Conservation (phyloP, 1,284 basidiomycete species). For the Moesziomyces sp. region DNA sequence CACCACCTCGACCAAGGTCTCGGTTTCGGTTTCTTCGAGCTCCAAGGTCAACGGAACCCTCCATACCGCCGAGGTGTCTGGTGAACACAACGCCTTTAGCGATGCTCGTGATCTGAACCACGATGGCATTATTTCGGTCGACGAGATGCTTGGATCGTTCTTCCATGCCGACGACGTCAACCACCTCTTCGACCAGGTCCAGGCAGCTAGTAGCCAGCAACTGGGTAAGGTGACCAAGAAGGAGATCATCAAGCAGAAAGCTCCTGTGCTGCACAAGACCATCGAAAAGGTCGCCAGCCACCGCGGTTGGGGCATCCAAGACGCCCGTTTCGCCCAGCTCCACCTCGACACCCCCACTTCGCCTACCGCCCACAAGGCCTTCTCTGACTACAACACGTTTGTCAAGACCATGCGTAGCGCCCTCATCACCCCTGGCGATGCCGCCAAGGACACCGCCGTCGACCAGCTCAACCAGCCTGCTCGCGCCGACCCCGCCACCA, state of each 20-base stretch:
- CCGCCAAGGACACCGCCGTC: slow-evolving; percentile 2
- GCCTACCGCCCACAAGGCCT: slow-evolving; percentile 7
- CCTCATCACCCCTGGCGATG: slow-evolving; percentile 22
- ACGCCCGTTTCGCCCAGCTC: slow-evolving; percentile 19
- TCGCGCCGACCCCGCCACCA: slow-evolving; percentile 9
- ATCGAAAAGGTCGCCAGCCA: slow-evolving; percentile 33
- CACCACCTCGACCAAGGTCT: slow-evolving; percentile 1
- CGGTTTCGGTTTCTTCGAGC: background rate
- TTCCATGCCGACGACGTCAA: slow-evolving; percentile 34
- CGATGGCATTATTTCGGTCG: slow-evolving; percentile 19
- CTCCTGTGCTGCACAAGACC: slow-evolving; percentile 34
- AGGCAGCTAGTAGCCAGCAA: background rate
- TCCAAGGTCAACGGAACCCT: background rate
- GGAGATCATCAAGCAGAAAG: slow-evolving; percentile 28
- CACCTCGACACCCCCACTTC: slow-evolving; percentile 3
- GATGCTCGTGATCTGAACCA: slow-evolving; percentile 14
- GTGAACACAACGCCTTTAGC: background rate
- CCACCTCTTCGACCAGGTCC: slow-evolving; percentile 12
- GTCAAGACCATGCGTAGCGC: slow-evolving; percentile 39
- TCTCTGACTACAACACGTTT: slow-evolving; percentile 41
- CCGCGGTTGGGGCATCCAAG: slow-evolving; percentile 39
- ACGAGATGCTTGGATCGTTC: slow-evolving; percentile 32
- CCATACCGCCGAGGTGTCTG: background rate
- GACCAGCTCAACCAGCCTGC: slow-evolving; percentile 9
- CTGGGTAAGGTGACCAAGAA: slow-evolving; percentile 33